phyloP scores from a whole-genome alignment of 108 stramenopile genomes.

The Nitzschia sp. region DNA sequence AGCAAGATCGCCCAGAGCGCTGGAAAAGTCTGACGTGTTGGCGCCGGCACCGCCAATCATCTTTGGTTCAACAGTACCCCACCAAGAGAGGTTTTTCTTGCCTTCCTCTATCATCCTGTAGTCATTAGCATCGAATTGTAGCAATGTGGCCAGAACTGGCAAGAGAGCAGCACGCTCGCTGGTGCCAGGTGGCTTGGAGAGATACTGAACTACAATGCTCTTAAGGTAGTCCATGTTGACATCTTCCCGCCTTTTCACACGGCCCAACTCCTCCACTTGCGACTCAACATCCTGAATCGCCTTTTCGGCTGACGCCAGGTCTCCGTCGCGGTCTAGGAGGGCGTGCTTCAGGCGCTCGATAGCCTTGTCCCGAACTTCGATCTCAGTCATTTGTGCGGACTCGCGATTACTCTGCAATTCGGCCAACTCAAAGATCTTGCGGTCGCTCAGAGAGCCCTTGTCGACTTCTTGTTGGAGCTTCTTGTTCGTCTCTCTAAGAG shows the following conservation, averaged over 20 bases:
- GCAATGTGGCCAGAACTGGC: constrained; percentile 83
- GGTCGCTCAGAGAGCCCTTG: constrained; percentile 83
- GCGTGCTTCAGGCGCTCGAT: constrained; percentile 66
- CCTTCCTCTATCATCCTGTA: constrained; percentile 87
- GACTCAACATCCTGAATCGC: constrained; percentile 61
- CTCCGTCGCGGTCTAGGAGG: constrained; percentile 69
- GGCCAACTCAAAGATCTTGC: constrained; percentile 87
- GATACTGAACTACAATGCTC: constrained; percentile 88
- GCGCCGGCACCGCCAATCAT: constrained; percentile 22
- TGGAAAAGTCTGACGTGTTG: not conserved
- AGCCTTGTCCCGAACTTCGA: constrained; percentile 76
- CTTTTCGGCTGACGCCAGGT: constrained; percentile 75
- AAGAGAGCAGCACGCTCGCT: constrained; percentile 80
- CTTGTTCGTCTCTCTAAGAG: constrained; percentile 70
- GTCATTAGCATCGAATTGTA: constrained; percentile 84
- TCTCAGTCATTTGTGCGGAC: constrained; percentile 68
- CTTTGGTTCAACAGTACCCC: constrained; percentile 30
- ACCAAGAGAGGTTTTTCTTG: constrained; percentile 80
- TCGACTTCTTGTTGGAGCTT: constrained; percentile 83
- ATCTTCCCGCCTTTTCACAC: constrained; percentile 80
- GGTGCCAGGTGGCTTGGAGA: constrained; percentile 84
- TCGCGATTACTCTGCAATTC: constrained; percentile 88
- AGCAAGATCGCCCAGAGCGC: constrained; percentile 12
- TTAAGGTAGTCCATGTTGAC: constrained; percentile 92
- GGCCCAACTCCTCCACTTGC: constrained; percentile 79